Conservation (phyloP, 2,329 filamentous ascomycete species). For the Apiospora saccharicola region DNA sequence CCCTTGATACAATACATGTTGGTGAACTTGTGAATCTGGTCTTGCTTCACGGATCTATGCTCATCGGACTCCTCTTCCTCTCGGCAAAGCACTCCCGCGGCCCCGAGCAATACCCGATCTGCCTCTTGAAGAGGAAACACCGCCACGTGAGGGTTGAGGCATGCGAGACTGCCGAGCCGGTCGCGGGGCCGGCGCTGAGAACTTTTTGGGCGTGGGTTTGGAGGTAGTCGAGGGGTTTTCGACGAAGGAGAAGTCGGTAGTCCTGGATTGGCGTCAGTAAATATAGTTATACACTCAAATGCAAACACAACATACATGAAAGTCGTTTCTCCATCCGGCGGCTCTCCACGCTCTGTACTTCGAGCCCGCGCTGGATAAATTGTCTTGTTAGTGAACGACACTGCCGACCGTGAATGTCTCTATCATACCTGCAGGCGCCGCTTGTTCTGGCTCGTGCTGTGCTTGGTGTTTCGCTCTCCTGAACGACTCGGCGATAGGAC, state of each 20-base stretch:
- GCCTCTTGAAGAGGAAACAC: conserved; percentile 42
- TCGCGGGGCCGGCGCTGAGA: conserved; percentile 50
- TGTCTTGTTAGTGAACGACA: neutral
- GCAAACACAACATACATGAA: conserved; percentile 67
- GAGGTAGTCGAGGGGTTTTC: conserved; percentile 75
- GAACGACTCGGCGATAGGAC: conserved; percentile 85
- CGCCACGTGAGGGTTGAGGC: conserved; percentile 52
- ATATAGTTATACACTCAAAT: neutral
- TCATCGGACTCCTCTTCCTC: conserved; percentile 56
- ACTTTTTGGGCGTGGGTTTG: conserved; percentile 55
- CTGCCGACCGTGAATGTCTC: conserved; percentile 15
- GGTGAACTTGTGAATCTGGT: neutral
- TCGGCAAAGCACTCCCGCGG: conserved; percentile 55
- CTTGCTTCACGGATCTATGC: neutral
- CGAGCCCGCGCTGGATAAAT: conserved; percentile 35
- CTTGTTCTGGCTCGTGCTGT: conserved; percentile 51
- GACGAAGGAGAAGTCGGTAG: conserved; percentile 89
- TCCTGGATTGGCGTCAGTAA: conserved; percentile 59
- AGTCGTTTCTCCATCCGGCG: conserved; percentile 73
- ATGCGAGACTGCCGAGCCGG: conserved; percentile 60
- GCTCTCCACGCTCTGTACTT: conserved; percentile 44
- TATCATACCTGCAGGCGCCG: conserved; percentile 29
- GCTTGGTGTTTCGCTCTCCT: conserved; percentile 61
- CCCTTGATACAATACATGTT: conserved; percentile 7
- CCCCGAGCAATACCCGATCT: conserved; percentile 46